Conservation (phyloP, 768 basidiomycete genomes). For the Russula sp. region DNA sequence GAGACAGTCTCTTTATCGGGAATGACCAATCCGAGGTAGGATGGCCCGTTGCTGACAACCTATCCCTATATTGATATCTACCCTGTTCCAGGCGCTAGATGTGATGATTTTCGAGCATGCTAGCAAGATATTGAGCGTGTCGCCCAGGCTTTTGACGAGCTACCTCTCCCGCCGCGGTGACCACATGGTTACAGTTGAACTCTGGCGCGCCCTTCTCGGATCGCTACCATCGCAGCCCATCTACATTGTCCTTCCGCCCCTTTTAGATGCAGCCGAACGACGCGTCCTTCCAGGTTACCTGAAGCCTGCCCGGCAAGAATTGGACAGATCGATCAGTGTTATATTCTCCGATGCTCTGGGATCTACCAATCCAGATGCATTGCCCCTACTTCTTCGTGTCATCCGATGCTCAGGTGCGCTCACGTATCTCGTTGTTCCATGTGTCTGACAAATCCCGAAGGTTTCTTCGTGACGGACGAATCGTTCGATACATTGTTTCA, state of each 20-base stretch:
- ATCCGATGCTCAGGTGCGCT: constrained; percentile 37
- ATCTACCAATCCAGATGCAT: constrained; percentile 27
- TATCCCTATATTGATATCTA: background rate
- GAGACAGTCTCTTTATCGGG: constrained; percentile 44
- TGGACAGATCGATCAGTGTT: constrained; percentile 40
- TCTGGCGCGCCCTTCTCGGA: constrained; percentile 48
- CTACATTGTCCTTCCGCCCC: constrained; percentile 30
- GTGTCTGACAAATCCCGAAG: constrained; percentile 24
- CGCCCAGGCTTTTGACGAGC: constrained; percentile 42
- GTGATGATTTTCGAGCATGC: constrained; percentile 36
- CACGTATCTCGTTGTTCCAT: background rate
- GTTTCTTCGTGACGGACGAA: constrained; percentile 28
- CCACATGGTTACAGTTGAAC: constrained; percentile 28
- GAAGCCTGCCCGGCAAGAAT: constrained; percentile 37
- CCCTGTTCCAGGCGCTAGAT: constrained; percentile 40
- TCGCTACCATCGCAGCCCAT: constrained; percentile 35
- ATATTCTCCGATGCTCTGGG: constrained; percentile 38
- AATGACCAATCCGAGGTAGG: constrained; percentile 40
- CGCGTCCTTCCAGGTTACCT: constrained; percentile 41
- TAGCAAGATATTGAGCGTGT: constrained; percentile 35
- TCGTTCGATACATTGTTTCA: constrained; percentile 33
- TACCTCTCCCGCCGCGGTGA: constrained; percentile 45
- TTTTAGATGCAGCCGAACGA: constrained; percentile 40
- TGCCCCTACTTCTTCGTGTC: constrained; percentile 36
- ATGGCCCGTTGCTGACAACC: background rate